These are phyloP conservation scores for Friedmanniomyces simplex DNA, from an alignment of 495 filamentous ascomycete species.

Conservation along the genomic window DNA sequence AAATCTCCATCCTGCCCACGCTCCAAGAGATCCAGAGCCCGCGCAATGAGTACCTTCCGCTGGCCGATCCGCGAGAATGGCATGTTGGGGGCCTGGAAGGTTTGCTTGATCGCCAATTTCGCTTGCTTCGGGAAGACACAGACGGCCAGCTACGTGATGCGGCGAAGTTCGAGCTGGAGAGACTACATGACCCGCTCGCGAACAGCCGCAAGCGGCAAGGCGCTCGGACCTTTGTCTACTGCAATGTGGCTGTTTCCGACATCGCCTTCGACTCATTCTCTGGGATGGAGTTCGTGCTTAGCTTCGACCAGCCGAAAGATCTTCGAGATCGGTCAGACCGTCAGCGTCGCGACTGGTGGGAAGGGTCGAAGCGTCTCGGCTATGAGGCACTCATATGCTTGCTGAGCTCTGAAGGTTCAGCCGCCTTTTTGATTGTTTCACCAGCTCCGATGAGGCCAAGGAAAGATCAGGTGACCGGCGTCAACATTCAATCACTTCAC, in stretches of 20 bases:
- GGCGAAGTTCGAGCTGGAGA: conserved; percentile 37
- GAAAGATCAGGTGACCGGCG: background rate
- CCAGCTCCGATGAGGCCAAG: conserved; percentile 11
- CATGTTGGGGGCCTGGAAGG: conserved; percentile 50
- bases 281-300: conserved; percentile 45
- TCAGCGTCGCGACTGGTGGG: conserved; percentile 51
- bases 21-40: too few species aligned
- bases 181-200: conserved; percentile 16
- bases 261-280: conserved; percentile 37
- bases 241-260: conserved; percentile 27
- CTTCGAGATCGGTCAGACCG: conserved; percentile 22
- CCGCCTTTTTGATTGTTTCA: conserved; percentile 47
- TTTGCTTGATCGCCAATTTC: conserved; percentile 60
- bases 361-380: conserved; percentile 43
- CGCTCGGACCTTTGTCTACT: conserved; percentile 36
- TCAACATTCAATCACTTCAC: background rate
- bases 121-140: conserved; percentile 56
- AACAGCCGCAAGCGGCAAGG: too few species aligned
- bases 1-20: conserved; percentile 55
- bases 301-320: conserved; percentile 45
- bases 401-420: conserved; percentile 35
- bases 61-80: conserved; percentile 39
- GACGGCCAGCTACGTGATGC: too few species aligned
- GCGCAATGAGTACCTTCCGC: conserved; percentile 51
- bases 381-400: conserved; percentile 51